Evolutionary conservation across 345 rosid species (phyloP), one percentile per base, ranked within the genome.

Genomic region (Viola odorata): DNA sequence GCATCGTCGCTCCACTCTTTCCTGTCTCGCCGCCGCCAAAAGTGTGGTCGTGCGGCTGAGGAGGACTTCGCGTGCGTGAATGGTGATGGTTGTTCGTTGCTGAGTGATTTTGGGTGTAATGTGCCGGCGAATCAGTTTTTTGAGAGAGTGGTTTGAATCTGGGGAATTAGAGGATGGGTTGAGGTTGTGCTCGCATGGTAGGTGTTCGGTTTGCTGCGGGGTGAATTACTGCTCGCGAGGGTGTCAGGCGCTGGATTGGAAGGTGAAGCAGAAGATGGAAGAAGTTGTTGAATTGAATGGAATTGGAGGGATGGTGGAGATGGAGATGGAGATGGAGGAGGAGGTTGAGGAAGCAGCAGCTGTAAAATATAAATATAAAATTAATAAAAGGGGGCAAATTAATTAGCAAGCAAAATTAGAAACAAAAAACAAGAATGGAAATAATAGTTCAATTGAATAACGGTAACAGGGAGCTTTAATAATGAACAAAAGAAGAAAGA

Each of bases 231-330:
- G 98, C 60, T 92, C 98, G 0, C 81, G 96, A 17, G 98, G 84
- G 0, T 92, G 98, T 45, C 98, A 92, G 60, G 98, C 98, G 53
- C 77, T 81, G 7, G 98, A 92, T 69, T 92, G 98, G 98, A 87
- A 79, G 77, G 42, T 75, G 41, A 82, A 80, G 38, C 98, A 92
- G 64, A 85, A 85, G 80, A 59, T 51, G 49, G 94, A 89, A 10
- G 45, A 42, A 5, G 10, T 42, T 42, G 10, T 42, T 10, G 45
- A 42, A 8, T 3, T 8, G 4, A 8, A 8, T n/a, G 50, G 12
- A 11, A 45, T 45, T 5, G 78, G 55, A 38, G 75, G 57, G 70
- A 17, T 3, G 69, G 49, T 1, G 81, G 58, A 9, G 78, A 38
- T 66, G 3, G 78, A n/a, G n/a, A n/a, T n/a, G n/a, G n/a, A n/a